These are phyloP conservation scores for Carnegiea gigantea DNA, from an alignment of 179 eudicot species.

Conservation along the genomic window DNA sequence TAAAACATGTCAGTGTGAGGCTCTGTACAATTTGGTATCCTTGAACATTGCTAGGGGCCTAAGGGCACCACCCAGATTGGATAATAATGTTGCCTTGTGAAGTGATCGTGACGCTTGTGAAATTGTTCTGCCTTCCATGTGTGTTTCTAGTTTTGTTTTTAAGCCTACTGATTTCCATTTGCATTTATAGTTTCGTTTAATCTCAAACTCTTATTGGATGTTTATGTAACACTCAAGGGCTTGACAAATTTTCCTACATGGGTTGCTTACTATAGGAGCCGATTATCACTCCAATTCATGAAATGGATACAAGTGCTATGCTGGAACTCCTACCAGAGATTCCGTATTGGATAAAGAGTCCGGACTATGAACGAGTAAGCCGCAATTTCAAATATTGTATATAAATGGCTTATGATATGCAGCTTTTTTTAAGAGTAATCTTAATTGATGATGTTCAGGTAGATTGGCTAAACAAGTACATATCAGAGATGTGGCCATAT, in stretches of 20 bases:
- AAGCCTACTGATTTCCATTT: background rate
- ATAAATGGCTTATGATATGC: background rate
- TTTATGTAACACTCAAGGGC: background rate
- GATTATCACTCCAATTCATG: conserved; percentile 45
- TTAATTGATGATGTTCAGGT: conserved; percentile 48
- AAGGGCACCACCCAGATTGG: background rate
- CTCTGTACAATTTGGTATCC: background rate
- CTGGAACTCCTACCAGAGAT: conserved; percentile 65
- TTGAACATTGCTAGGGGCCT: background rate
- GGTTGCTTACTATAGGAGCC: conserved; percentile 49
- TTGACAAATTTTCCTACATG: conserved; percentile 5
- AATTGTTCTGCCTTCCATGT: background rate
- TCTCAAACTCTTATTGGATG: background rate
- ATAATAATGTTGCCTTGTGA: background rate
- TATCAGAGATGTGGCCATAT: conserved; percentile 80
- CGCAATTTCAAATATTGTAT: background rate
- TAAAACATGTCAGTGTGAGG: background rate
- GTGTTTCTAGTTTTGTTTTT: background rate
- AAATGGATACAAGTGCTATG: conserved; percentile 48
- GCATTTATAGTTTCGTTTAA: background rate
- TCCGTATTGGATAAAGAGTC: conserved; percentile 88
- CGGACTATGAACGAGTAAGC: conserved; percentile 92
- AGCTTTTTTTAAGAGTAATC: background rate
- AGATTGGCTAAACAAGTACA: conserved; percentile 82
- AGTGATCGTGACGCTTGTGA: background rate